Percentiles rank a stretch among this genome's conserved stretches.
Conservation (phyloP, 2,329 filamentous ascomycete species). For the Nemania sp. region DNA sequence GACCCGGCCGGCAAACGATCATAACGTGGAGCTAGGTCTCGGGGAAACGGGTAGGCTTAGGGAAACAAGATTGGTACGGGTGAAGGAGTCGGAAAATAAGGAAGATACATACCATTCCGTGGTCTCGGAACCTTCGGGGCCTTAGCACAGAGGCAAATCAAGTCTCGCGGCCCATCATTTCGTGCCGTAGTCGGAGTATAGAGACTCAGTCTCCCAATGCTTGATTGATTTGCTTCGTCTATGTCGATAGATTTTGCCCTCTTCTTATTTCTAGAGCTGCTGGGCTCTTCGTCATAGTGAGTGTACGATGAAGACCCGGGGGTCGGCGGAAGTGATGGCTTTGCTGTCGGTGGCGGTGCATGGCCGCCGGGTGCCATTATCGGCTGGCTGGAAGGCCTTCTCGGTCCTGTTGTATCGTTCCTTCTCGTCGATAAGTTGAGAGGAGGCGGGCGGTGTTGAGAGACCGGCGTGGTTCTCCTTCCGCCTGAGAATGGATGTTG, state of each 20-base stretch:
- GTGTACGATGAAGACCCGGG: conserved; percentile 12
- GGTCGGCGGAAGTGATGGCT: conserved; percentile 21
- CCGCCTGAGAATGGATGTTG: conserved; percentile 21
- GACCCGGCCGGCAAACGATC: conserved; percentile 20
- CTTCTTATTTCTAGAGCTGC: conserved; percentile 42
- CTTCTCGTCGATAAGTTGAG: conserved; percentile 12
- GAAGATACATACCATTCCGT: conserved; percentile 55
- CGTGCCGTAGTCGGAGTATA: conserved; percentile 40
- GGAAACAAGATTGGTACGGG: conserved; percentile 15
- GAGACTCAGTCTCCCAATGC: conserved; percentile 41
- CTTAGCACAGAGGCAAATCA: conserved; percentile 60
- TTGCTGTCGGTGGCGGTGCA: conserved; percentile 18
- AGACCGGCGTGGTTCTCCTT: conserved; percentile 17
- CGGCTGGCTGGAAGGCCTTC: conserved; percentile 31
- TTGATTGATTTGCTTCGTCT: conserved; percentile 47
- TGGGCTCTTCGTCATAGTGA: conserved; percentile 14
- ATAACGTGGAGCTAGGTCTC: conserved; percentile 18
- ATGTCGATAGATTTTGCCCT: conserved; percentile 51
- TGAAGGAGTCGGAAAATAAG: conserved; percentile 21
- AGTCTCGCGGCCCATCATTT: conserved; percentile 40
- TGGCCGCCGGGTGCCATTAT: conserved; percentile 30
- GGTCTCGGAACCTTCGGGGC: conserved; percentile 61
- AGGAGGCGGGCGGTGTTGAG: conserved; percentile 21
- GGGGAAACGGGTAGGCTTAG: conserved; percentile 14
- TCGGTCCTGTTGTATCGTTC: conserved; percentile 18